These are phyloP conservation scores for Scheffersomyces lignicola DNA, from an alignment of 1,139 yeast genomes.

Conservation along the genomic window DNA sequence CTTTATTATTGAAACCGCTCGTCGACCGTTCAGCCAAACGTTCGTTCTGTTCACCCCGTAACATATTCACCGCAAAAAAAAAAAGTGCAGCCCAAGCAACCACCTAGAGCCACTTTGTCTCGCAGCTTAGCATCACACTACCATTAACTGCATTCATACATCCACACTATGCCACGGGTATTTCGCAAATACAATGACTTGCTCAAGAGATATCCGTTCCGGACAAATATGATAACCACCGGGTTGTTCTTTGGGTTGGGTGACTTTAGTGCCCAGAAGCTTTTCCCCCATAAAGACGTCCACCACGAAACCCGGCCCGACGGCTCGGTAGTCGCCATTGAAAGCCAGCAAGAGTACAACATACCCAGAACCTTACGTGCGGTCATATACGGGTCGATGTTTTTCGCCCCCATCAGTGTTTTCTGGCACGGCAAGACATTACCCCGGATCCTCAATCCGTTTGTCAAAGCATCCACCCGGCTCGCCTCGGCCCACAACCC, in stretches of 20 bases:
- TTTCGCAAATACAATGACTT: slow-evolving; percentile 42
- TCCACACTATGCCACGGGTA: slow-evolving; percentile 15
- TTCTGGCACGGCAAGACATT: slow-evolving; percentile 64
- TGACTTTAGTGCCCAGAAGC: slow-evolving; percentile 67
- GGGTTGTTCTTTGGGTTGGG: slow-evolving; percentile 73
- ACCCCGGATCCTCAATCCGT: slow-evolving; percentile 49
- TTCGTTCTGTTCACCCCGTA: no score
- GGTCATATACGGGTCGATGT: slow-evolving; percentile 67
- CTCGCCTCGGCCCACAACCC: slow-evolving; percentile 11
- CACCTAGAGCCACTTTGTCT: no score
- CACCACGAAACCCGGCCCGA: slow-evolving; percentile 5
- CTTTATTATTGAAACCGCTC: no score
- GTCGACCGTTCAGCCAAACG: no score
- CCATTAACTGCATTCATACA: slow-evolving; percentile 1
- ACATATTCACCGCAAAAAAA: no score
- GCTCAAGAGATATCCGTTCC: slow-evolving; percentile 48
- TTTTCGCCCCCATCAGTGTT: slow-evolving; percentile 77
- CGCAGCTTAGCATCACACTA: no score
- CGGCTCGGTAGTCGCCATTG: slow-evolving; percentile 29
- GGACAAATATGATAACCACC: slow-evolving; percentile 56
- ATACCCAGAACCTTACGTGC: slow-evolving; percentile 60
- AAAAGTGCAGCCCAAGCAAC: no score
- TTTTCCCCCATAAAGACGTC: slow-evolving; percentile 39
- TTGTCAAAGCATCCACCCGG: slow-evolving; percentile 16
- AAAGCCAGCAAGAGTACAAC: slow-evolving; percentile 8